Percentiles rank a stretch among this genome's conserved stretches.
Evolutionary conservation across 2,329 filamentous ascomycete genomes (phyloP).

Genomic region (Fusarium succisae): DNA sequence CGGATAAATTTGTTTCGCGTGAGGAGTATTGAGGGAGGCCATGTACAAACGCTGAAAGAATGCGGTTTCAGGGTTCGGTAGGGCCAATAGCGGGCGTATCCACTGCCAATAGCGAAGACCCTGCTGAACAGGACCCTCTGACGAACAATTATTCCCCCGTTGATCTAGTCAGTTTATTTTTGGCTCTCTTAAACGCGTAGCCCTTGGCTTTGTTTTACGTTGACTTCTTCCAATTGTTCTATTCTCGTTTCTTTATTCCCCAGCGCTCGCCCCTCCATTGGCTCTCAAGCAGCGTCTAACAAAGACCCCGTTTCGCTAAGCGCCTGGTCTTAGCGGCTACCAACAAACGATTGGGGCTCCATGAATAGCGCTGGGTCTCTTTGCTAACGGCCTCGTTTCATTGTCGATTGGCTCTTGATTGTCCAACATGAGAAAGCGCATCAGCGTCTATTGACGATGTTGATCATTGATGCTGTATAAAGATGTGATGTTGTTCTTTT

Average conservation of each 20-base stretch:
- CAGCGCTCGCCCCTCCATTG: slow-evolving; percentile 1
- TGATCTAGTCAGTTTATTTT: neutral
- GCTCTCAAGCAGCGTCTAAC: slow-evolving; percentile 17
- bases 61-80: neutral
- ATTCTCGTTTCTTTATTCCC: slow-evolving; percentile 22
- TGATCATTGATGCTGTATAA: slow-evolving; percentile 17
- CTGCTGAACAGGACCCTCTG: neutral
- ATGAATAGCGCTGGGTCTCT: slow-evolving; percentile 15
- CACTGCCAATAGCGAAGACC: neutral
- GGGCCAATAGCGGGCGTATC: neutral
- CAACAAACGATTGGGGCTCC: slow-evolving; percentile 35
- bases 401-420: slow-evolving; percentile 31
- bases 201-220: neutral
- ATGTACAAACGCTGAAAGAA: neutral
- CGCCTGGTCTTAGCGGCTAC: slow-evolving; percentile 30
- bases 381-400: slow-evolving; percentile 11
- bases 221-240: slow-evolving; percentile 7
- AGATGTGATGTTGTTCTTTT: neutral
- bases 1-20: neutral
- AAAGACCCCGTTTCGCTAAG: slow-evolving; percentile 38
- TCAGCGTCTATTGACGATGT: slow-evolving; percentile 4
- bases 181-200: neutral
- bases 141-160: neutral
- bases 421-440: neutral
- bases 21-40: no score